phyloP scores from a whole-genome alignment of 805 yeast genomes.

The Candida taoyuanica region DNA sequence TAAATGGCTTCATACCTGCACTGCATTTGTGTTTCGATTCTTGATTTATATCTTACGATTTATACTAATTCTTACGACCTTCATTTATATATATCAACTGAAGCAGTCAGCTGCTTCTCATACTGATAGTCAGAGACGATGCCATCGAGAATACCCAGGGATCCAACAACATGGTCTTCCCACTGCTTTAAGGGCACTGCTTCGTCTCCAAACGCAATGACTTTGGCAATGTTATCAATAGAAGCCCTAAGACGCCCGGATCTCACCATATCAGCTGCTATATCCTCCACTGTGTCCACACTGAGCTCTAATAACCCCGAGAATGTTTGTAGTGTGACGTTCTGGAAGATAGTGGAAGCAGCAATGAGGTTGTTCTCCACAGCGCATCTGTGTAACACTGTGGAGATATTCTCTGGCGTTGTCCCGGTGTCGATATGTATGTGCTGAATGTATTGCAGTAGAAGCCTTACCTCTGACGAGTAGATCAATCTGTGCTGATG shows the following conservation, averaged over 20 bases:
- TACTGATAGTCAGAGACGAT: constrained; percentile 15
- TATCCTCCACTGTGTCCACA: constrained; percentile 4
- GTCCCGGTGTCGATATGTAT: constrained; percentile 4
- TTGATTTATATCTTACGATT: constrained; percentile 2
- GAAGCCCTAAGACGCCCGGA: constrained; percentile 16
- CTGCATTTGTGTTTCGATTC: background rate
- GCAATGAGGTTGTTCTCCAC: constrained; percentile 21
- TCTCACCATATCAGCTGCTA: constrained; percentile 19
- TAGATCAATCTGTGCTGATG: constrained; percentile 13
- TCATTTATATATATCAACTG: background rate
- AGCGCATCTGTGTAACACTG: constrained; percentile 7
- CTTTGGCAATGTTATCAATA: constrained; percentile 23
- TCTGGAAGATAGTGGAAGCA: constrained; percentile 12
- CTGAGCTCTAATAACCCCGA: constrained; percentile 12
- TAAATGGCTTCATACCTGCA: too few species aligned
- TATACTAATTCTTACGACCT: background rate
- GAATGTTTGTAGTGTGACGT: constrained; percentile 14
- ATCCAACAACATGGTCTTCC: constrained; percentile 23
- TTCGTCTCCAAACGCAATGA: constrained; percentile 14
- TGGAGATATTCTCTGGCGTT: constrained; percentile 3
- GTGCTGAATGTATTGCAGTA: constrained; percentile 1
- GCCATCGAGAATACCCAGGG: constrained; percentile 20
- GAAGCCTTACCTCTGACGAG: constrained; percentile 9
- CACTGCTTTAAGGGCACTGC: constrained; percentile 14
- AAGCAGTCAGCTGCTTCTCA: background rate